A percentile compares a stretch with the other conserved stretches of the same genome.
Evolutionary conservation across 75 land plant species (phyloP).

Genomic region (Pinus tabuliformis): DNA sequence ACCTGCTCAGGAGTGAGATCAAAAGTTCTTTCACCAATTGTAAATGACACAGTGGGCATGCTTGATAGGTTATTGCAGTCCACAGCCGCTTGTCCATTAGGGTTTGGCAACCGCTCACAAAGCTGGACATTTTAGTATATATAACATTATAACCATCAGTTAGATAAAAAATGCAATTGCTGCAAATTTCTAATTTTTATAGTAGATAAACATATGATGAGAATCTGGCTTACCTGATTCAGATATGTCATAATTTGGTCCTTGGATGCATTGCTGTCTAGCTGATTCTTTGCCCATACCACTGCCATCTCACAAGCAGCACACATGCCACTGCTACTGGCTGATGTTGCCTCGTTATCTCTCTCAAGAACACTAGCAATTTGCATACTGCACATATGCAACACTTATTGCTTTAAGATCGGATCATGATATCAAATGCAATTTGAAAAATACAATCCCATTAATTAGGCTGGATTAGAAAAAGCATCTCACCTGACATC

Average conservation of each 20-base stretch:
- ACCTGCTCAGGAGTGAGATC: constrained; percentile 56
- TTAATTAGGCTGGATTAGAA: too few relatives aligned
- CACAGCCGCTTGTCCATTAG: constrained; percentile 51
- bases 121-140: constrained; percentile 17
- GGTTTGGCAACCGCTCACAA: constrained; percentile 56
- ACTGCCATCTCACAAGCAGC: constrained; percentile 82
- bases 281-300: constrained; percentile 73
- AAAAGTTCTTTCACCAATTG: constrained; percentile 36
- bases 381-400: constrained; percentile 15
- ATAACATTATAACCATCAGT: too few relatives aligned
- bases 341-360: constrained; percentile 1
- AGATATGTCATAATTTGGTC: constrained; percentile 52
- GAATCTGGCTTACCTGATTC: constrained; percentile 42
- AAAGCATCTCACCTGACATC: too few relatives aligned
- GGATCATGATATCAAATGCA: too few relatives aligned
- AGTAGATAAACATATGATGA: too few relatives aligned
- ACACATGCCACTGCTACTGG: constrained; percentile 33
- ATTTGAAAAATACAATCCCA: too few relatives aligned
- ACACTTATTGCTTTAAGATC: too few relatives aligned
- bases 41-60: constrained; percentile 46
- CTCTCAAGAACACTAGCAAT: constrained; percentile 58
- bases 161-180: too few relatives aligned
- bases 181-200: too few relatives aligned
- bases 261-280: constrained; percentile 42
- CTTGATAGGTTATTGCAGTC: constrained; percentile 32